Percentiles rank a stretch among this genome's conserved stretches.
These are phyloP conservation scores for Euphrasia confusa DNA, from an alignment of 257 asterid genomes.

Conservation along the genomic window DNA sequence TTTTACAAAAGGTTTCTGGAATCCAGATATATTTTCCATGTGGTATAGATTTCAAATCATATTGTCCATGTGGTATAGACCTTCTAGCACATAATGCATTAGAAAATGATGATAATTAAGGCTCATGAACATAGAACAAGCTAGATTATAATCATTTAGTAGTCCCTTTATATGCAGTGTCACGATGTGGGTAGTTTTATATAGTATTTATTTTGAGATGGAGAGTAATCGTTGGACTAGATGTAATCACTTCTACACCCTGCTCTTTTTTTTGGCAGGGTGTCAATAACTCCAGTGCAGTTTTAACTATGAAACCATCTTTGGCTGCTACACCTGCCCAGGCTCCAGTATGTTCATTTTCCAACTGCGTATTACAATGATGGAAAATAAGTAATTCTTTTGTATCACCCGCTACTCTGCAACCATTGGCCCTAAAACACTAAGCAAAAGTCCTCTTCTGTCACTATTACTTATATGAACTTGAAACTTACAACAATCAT, in stretches of 20 bases:
- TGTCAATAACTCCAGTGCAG: constrained; percentile 59
- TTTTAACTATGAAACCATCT: constrained; percentile 64
- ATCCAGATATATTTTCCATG: constrained; percentile 17
- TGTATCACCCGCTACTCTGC: constrained; percentile 3
- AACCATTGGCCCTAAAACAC: constrained; percentile 7
- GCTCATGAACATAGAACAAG: not conserved
- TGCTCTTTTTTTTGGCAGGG: constrained; percentile 47
- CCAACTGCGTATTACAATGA: constrained; percentile 21
- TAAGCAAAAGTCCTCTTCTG: constrained; percentile 5
- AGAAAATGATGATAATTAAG: constrained; percentile 4
- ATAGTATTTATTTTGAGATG: constrained; percentile 25
- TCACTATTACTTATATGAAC: constrained; percentile 2
- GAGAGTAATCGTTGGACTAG: constrained; percentile 23
- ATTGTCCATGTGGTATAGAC: constrained; percentile 17
- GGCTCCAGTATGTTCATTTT: constrained; percentile 60
- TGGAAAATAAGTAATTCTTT: constrained; percentile 14
- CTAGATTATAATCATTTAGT: not conserved
- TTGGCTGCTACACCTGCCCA: constrained; percentile 60
- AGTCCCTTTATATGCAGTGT: constrained; percentile 1
- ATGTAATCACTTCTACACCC: constrained; percentile 22
- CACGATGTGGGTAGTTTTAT: constrained; percentile 5
- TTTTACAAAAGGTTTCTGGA: not conserved
- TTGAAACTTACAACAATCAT: constrained; percentile 8
- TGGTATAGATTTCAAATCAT: constrained; percentile 10
- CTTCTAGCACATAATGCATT: constrained; percentile 3